These are phyloP conservation scores for Ceratobasidium sp. DNA, from an alignment of 1,284 basidiomycete genomes.

Conservation along the genomic window DNA sequence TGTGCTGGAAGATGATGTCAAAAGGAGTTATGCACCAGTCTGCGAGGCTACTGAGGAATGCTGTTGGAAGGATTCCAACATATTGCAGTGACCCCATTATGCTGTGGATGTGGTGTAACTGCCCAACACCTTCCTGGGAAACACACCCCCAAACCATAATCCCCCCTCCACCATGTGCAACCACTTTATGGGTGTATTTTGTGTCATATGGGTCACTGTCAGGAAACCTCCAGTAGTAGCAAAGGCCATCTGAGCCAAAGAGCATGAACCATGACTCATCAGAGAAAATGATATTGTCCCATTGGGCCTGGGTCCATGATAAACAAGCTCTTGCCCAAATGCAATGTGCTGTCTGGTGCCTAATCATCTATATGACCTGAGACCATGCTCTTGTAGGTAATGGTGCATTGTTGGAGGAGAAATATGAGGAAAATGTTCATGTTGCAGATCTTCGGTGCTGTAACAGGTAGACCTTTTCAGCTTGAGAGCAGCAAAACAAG, in stretches of 20 bases:
- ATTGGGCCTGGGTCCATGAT: neutral
- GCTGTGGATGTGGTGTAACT: conserved; percentile 22
- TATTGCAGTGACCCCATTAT: conserved; percentile 13
- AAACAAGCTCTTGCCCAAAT: neutral
- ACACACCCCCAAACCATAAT: conserved; percentile 45
- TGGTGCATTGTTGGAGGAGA: neutral
- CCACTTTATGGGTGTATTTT: neutral
- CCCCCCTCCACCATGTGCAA: conserved; percentile 40
- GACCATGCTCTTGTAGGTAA: no score
- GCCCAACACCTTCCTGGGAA: conserved; percentile 17
- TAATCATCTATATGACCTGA: neutral
- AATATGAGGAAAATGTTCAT: conserved; percentile 10
- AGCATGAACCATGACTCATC: conserved; percentile 19
- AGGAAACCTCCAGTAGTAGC: neutral
- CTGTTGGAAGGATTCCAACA: neutral
- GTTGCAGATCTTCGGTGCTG: conserved; percentile 5
- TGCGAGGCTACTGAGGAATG: neutral
- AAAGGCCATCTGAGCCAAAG: neutral
- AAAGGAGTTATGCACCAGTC: neutral
- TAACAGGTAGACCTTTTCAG: neutral
- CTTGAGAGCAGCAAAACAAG: neutral
- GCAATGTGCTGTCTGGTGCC: neutral
- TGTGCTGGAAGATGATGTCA: neutral
- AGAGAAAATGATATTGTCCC: conserved; percentile 9
- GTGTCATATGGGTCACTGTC: neutral